Conservation (phyloP, 177 flowering plant genomes). For the Telopea speciosissima region DNA sequence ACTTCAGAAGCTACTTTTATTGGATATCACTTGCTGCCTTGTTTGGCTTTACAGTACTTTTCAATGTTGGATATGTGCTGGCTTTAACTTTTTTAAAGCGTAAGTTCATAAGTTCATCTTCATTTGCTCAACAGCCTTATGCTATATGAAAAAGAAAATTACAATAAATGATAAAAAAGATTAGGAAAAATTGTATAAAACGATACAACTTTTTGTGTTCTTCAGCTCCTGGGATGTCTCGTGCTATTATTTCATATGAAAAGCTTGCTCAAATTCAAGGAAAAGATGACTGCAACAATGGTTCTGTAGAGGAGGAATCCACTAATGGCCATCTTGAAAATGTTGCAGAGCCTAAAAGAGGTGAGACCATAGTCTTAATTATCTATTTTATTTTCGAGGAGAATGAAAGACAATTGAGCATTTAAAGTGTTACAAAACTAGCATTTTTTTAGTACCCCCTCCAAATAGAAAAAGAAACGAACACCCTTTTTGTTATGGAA, state of each 20-base stretch:
- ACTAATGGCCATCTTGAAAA: neutral
- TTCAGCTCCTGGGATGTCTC: conserved; percentile 26
- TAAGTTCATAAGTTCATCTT: conserved; percentile 19
- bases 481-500: too few relatives aligned
- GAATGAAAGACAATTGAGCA: too few relatives aligned
- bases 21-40: conserved; percentile 45
- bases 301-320: neutral
- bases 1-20: conserved; percentile 29
- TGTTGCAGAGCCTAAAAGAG: conserved; percentile 7
- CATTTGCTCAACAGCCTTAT: neutral
- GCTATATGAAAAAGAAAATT: neutral
- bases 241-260: conserved; percentile 28
- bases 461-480: too few relatives aligned
- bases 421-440: too few relatives aligned
- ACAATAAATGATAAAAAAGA: neutral
- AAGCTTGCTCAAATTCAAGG: conserved; percentile 19
- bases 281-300: conserved; percentile 12
- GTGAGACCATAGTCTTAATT: conserved; percentile 2
- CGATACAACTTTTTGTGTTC: neutral
- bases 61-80: conserved; percentile 29
- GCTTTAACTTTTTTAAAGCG: conserved; percentile 31
- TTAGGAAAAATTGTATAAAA: too few relatives aligned
- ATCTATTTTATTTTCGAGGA: too few relatives aligned
- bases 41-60: conserved; percentile 33
- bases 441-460: too few relatives aligned